Evolutionary conservation across 1,284 basidiomycete genomes (phyloP).

Genomic region (Phaffia rhodozyma): DNA sequence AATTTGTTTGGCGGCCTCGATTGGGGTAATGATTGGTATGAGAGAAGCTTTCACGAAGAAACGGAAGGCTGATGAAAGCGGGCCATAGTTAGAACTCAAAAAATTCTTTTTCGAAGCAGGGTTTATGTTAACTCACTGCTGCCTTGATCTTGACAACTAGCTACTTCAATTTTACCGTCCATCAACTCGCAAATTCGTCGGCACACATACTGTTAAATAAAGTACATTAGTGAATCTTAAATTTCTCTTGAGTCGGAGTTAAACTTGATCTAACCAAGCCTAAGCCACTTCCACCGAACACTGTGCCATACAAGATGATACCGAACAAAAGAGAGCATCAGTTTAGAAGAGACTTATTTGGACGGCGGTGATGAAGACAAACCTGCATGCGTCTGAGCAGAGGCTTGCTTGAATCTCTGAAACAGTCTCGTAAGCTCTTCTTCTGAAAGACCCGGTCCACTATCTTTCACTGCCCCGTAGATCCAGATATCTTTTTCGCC

Average conservation of each 20-base stretch:
- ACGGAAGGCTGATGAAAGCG: constrained; percentile 25
- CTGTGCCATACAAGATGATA: neutral
- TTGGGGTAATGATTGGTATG: constrained; percentile 1
- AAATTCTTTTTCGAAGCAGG: too few relatives aligned
- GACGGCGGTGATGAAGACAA: neutral
- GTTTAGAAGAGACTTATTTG: neutral
- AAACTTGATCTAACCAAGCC: neutral
- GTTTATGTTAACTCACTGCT: neutral
- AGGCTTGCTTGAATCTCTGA: constrained; percentile 29
- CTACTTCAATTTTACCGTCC: constrained; percentile 13
- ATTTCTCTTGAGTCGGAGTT: neutral
- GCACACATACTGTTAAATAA: neutral
- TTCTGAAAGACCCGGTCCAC: constrained; percentile 32
- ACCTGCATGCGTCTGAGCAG: neutral
- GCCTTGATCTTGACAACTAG: constrained; percentile 1
- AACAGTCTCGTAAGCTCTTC: constrained; percentile 31
- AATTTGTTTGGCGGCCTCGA: constrained; percentile 18
- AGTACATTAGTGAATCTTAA: too few relatives aligned
- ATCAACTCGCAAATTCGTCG: constrained; percentile 10
- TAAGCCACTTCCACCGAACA: too few relatives aligned
- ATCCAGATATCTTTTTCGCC: neutral
- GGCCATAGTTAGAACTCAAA: neutral
- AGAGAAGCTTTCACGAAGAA: constrained; percentile 31
- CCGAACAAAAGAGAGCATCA: neutral
- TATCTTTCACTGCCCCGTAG: constrained; percentile 25